Conservation (phyloP, 306 rosid genomes). For the Spatholobus suberectus region DNA sequence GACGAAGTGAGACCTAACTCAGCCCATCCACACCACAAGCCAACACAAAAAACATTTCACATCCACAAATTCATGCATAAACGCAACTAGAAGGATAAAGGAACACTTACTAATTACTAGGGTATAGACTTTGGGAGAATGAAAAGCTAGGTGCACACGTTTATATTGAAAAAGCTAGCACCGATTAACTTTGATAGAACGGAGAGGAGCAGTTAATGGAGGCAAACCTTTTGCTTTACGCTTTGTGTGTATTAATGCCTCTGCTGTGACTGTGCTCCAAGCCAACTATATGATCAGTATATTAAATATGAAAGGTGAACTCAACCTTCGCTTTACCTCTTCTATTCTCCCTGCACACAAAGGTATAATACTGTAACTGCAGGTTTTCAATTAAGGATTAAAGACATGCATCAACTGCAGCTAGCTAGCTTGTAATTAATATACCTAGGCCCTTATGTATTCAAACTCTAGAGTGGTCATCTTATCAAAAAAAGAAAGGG, state of each 20-base stretch:
- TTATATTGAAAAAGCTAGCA: not conserved
- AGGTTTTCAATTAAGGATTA: not conserved
- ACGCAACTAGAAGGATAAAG: not conserved
- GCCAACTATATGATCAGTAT: not conserved
- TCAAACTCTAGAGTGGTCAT: not conserved
- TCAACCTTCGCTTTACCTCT: slow-evolving; percentile 3
- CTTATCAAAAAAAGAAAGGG: too few species aligned
- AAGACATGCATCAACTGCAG: slow-evolving; percentile 11
- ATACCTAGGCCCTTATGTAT: not conserved
- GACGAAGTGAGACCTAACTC: not conserved
- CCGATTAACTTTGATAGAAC: not conserved
- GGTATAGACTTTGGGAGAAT: not conserved
- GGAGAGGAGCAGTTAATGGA: slow-evolving; percentile 16
- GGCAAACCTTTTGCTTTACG: slow-evolving; percentile 38
- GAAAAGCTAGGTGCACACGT: not conserved
- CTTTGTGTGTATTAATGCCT: slow-evolving; percentile 31
- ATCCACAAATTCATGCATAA: not conserved
- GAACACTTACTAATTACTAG: not conserved
- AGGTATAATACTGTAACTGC: not conserved
- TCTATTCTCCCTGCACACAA: slow-evolving; percentile 35
- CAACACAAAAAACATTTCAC: not conserved
- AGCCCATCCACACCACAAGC: not conserved
- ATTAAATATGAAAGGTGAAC: not conserved
- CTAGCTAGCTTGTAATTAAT: slow-evolving; percentile 1
- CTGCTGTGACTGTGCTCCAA: not conserved